Base-by-base conservation (phyloP, 164 flowering plant species). In the Saururus chinensis region DNA sequence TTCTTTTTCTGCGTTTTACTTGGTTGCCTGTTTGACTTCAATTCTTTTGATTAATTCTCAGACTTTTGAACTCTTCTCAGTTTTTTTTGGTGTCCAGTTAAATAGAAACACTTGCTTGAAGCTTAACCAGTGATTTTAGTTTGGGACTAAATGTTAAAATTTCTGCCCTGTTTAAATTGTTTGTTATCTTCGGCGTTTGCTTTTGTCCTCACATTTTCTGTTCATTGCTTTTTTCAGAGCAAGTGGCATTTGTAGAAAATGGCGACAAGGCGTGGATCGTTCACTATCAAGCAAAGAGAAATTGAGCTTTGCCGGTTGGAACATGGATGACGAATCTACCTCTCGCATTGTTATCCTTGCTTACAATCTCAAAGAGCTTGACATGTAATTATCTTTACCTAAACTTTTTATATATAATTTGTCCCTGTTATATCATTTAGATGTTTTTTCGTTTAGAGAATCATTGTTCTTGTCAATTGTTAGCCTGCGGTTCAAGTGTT, bases 281-380 rank as follows among this genome's bases (percentile, higher is more conserved):
- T 86, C 92, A 4, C 45, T 88, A 53, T 95, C 82, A 4, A 62
- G 88, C 65, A 88, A 79, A 62, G 73, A 83, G 66, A 78, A 63
- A 45, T 64, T 89, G 75, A 86, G 89, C 77, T 89, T 89, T 63
- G 79, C 92, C 57, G 92, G 95, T n/a, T 81, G 85, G 81, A 89
- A 84, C 68, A 86, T 86, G 92, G 96, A 88, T 42, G 96, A 93
- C 69, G 86, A 86, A 3, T 84, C 96, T 64, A 83, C 84, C 41
- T 80, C 87, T 24, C 86, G 96, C 14, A 75, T 93, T 13, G 84
- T 89, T 60, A 73, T 64, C 48, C 63, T 67, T 51, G 97, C 95
- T 37, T 79, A 83, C 64, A 69, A 72, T 70, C 96, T 93, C 80
- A 82, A 83, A 75, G 92, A 93, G 65, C 95, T 93, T 37, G 95